Base-by-base conservation (phyloP, 2,329 filamentous ascomycete species). In the Dactylellina parvicollis region DNA sequence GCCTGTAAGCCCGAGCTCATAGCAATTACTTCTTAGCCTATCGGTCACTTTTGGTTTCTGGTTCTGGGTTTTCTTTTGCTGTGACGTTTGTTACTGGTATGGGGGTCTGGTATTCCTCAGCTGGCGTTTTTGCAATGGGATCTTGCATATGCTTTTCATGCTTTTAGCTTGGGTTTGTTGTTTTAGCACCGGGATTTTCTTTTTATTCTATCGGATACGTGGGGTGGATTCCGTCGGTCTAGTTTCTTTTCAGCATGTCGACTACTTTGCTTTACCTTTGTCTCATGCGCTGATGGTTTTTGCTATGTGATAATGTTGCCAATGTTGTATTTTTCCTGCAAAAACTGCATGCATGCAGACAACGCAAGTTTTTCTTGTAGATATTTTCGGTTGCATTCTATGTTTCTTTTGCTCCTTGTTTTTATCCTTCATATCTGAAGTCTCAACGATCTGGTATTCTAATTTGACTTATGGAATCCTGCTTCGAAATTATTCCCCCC, bases 91-190 rank as follows among this genome's bases (percentile, higher is more conserved):
- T 44, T 49, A 42, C 50, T 16, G 52, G 42, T 65, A 64, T 50
- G 69, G 69, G 60, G 69, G 60, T 73, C 69, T 55, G 69, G 60
- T 66, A 73, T 73, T 73, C 67, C 69, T 73, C 52, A 73, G 59
- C 22, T 73, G 54, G 69, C 69, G 61, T 65, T 57, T 64, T 72
- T 66, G 60, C 54, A 61, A 55, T 56, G 60, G 60, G 61, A 61
- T 60, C 46, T n/a, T 60, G 61, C 32, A 54, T 47, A 34, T 64
- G 32, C 16, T 73, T 73, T 26, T 54, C 61, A 42, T 59, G 52
- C 52, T 52, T 67, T 67, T 16, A 22, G 46, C 20, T 49, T 32
- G 54, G 60, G 40, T 42, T 52, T 57, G 26, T 46, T 34, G 16
- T 30, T 57, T 56, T 56, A 47, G 55, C 66, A 49, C 22, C 46